These are phyloP conservation scores for Elasticomyces elasticus DNA, from an alignment of 495 filamentous ascomycete species.

Conservation along the genomic window DNA sequence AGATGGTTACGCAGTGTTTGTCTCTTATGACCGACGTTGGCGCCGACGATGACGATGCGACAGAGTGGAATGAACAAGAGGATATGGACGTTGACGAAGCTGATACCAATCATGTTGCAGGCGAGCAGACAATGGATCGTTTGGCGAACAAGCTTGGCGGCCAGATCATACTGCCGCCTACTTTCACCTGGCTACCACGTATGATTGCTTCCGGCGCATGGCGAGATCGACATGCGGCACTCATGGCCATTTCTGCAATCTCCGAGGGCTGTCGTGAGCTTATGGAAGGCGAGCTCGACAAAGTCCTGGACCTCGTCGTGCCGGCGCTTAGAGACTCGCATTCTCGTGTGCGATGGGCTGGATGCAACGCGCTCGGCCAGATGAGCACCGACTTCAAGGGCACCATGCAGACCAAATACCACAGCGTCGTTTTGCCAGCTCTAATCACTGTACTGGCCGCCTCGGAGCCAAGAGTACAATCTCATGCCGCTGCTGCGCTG, in stretches of 20 bases:
- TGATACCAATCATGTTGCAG: constrained; percentile 94
- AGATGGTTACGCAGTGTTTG: constrained; percentile 98
- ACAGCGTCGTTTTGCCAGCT: constrained; percentile 69
- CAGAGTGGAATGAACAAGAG: constrained; percentile 86
- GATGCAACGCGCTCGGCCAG: constrained; percentile 97
- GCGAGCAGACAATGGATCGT: constrained; percentile 97
- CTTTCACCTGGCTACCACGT: constrained; percentile 89
- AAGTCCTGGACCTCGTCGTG: constrained; percentile 86
- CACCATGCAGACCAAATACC: constrained; percentile 96
- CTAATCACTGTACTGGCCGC: constrained; percentile 90
- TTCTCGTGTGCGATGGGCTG: constrained; percentile 92
- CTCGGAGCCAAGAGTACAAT: constrained; percentile 85
- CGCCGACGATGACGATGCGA: constrained; percentile 85
- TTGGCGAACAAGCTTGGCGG: constrained; percentile 96
- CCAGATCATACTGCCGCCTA: constrained; percentile 73
- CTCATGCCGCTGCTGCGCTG: constrained; percentile 90
- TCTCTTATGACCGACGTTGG: constrained; percentile 99
- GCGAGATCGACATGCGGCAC: constrained; percentile 91
- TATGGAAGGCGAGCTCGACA: constrained; percentile 88
- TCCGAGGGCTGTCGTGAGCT: constrained; percentile 94
- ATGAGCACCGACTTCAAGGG: constrained; percentile 99
- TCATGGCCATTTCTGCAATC: constrained; percentile 99
- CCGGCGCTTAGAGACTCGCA: constrained; percentile 87
- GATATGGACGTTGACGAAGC: constrained; percentile 95
- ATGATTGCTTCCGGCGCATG: constrained; percentile 96